Percentiles rank a stretch among this genome's conserved stretches.
These are phyloP conservation scores for Ganoderma sp. DNA, from an alignment of 1,284 basidiomycete genomes.

Conservation along the genomic window DNA sequence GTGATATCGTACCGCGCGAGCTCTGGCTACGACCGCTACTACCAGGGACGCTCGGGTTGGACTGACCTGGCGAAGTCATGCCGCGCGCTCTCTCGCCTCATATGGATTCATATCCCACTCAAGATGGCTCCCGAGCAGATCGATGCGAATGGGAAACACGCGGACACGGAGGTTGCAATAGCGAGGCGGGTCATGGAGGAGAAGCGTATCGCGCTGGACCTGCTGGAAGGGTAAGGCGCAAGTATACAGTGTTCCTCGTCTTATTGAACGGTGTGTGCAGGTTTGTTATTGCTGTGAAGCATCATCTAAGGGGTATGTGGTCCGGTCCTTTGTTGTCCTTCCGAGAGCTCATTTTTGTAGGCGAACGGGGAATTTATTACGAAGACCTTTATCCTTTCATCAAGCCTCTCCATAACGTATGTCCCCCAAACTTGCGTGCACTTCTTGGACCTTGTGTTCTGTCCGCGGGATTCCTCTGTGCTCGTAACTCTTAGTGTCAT, in stretches of 20 bases:
- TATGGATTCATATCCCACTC: conserved; percentile 69
- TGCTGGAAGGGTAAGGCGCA: conserved; percentile 55
- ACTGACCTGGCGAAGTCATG: conserved; percentile 60
- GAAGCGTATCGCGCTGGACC: conserved; percentile 62
- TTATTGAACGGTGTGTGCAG: conserved; percentile 37
- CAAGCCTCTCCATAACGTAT: conserved; percentile 45
- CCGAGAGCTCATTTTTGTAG: conserved; percentile 29
- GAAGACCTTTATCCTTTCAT: conserved; percentile 63
- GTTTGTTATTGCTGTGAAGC: conserved; percentile 65
- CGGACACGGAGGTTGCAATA: conserved; percentile 49
- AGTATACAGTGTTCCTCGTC: background rate
- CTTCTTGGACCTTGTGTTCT: no score
- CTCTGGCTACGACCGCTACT: conserved; percentile 69
- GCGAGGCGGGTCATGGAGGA: conserved; percentile 60
- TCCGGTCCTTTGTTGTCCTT: background rate
- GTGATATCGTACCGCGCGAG: conserved; percentile 36
- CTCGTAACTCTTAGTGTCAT: no score
- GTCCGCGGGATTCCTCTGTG: no score
- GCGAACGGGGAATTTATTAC: conserved; percentile 63
- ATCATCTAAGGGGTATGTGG: conserved; percentile 59
- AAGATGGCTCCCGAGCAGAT: conserved; percentile 36
- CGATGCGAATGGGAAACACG: conserved; percentile 24
- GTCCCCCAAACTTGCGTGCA: background rate
- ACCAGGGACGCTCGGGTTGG: conserved; percentile 66
- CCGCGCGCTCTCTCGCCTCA: conserved; percentile 55